Base-by-base conservation (phyloP, 495 filamentous ascomycete genomes). In the Penicillium ucsense region DNA sequence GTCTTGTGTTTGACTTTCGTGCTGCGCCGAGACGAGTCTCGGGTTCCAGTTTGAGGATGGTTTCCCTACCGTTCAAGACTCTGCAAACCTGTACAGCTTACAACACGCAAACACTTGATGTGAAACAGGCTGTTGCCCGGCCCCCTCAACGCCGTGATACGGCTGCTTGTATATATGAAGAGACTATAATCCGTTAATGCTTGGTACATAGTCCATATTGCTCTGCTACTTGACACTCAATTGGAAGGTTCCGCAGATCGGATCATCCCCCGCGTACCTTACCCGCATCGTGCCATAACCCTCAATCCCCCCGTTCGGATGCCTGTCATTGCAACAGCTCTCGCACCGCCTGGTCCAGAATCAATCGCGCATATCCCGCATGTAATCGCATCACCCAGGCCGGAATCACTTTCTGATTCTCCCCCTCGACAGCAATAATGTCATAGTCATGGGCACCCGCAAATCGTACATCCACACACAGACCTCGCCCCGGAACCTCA, bases 371-470 rank as follows among this genome's bases (percentile, higher is more conserved):
- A 60, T 53, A 66, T 6, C 60, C 63, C 9, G 57, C 48, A 62
- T 65, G 63, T 48, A 68, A 47, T 35, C 60, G 47, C 20, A 48
- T 48, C 4, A 11, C 9, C 63, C 63, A 68, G 4, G 6, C 29
- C 5, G 62, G 65, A 7, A 66, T 45, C 12, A 50, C 45, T 55
- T 68, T 66, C 56, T 68, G 63, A 0, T 4, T 31, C 10, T 36
- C 43, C 3, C 57, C 57, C 46, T 66, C 60, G 3, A 27, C 47
- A 3, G 36, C 11, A 0, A 66, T 41, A 52, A 62, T 9, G 42
- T 65, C 60, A 49, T 68, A 68, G 8, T 65, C 58, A 56, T 66
- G 61, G 43, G 61, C 54, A 3, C 50, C 56, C 2, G 56, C 48
- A 50, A 65, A 65, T 8, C 65, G 38, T n/a, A 68, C 58, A 41